These are phyloP conservation scores for Pulveroboletus ravenelii DNA, from an alignment of 768 basidiomycete species.

Conservation along the genomic window DNA sequence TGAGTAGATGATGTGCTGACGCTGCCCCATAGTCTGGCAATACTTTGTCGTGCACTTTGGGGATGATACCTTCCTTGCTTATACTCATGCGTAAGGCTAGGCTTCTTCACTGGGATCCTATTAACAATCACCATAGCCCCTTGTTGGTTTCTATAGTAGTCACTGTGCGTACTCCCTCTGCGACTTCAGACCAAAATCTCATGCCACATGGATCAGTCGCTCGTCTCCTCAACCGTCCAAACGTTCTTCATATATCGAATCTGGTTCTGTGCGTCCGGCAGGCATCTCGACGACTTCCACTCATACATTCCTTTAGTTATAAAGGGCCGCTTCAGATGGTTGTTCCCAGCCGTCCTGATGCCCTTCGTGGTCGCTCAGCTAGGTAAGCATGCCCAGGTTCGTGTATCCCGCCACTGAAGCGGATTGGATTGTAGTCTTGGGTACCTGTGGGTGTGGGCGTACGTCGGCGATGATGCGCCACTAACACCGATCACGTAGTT, in stretches of 20 bases:
- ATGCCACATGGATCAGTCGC: conserved; percentile 13
- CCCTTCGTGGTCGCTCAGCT: conserved; percentile 18
- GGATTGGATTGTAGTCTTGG: conserved; percentile 10
- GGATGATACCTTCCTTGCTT: conserved; percentile 8
- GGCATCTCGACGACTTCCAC: background rate
- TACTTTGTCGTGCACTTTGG: conserved; percentile 21
- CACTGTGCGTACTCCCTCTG: conserved; percentile 13
- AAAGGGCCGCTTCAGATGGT: conserved; percentile 15
- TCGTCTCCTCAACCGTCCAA: conserved; percentile 19
- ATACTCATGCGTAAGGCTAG: conserved; percentile 20
- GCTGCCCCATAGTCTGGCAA: conserved; percentile 17
- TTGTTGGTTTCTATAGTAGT: conserved; percentile 18
- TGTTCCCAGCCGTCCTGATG: conserved; percentile 13
- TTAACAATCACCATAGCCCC: conserved; percentile 15
- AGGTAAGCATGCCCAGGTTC: conserved; percentile 3
- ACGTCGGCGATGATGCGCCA: background rate
- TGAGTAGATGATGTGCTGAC: background rate
- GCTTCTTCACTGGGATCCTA: background rate
- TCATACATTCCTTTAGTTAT: conserved; percentile 7
- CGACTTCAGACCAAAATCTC: conserved; percentile 9
- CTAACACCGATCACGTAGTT: conserved; percentile 11
- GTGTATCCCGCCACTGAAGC: background rate
- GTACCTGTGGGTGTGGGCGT: conserved; percentile 6
- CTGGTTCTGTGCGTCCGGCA: conserved; percentile 16
- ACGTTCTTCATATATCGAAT: conserved; percentile 26